phyloP scores from a whole-genome alignment of 176 grass and related monocot genomes.

The Neostapfia colusana region DNA sequence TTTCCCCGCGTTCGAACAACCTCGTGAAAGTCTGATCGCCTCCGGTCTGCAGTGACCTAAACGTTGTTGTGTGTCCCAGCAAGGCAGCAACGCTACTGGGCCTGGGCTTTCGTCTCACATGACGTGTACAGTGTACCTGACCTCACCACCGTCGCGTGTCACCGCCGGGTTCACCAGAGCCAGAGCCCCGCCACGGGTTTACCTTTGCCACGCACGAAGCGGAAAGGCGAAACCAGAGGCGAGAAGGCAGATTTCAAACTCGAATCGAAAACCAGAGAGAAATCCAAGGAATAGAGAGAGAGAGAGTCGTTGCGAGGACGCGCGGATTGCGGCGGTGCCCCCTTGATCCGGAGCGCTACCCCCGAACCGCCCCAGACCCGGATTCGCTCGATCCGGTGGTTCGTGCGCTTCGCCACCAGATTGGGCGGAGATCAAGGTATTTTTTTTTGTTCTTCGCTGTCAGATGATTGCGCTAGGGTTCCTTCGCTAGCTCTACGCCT shows the following conservation, averaged over 20 bases:
- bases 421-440: constrained; percentile 4
- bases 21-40: too few relatives aligned
- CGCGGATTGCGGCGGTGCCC: neutral
- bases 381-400: neutral
- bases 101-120: too few relatives aligned
- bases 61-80: too few relatives aligned
- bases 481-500: neutral
- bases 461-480: neutral
- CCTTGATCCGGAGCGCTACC: neutral
- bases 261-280: neutral
- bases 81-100: too few relatives aligned
- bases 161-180: too few relatives aligned
- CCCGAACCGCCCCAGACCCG: neutral
- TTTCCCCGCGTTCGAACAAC: neutral
- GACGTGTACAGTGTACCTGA: too few relatives aligned
- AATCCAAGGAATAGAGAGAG: neutral
- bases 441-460: neutral
- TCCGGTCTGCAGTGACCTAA: too few relatives aligned
- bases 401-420: neutral
- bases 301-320: neutral
- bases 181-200: too few relatives aligned
- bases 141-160: too few relatives aligned
- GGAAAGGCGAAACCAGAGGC: neutral
- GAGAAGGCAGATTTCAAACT: constrained; percentile 19
- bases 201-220: neutral